A percentile compares a stretch with the other conserved stretches of the same genome.
phyloP scores from a whole-genome alignment of 2,329 filamentous ascomycete species.

The Pseudopyricularia javanii region DNA sequence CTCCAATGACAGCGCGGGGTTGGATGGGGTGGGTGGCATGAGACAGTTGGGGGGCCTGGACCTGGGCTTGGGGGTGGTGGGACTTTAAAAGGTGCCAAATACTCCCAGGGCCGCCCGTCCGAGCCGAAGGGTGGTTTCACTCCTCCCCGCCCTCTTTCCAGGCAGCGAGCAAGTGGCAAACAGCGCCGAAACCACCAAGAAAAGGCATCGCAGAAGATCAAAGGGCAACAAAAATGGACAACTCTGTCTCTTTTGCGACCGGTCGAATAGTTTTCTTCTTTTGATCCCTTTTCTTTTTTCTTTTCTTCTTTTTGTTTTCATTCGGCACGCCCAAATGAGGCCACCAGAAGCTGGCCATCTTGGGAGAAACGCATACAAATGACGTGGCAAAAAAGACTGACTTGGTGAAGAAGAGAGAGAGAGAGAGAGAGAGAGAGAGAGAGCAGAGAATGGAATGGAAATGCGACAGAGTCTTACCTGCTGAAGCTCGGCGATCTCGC shows the following conservation, averaged over 20 bases:
- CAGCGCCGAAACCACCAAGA: neutral
- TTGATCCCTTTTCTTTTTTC: neutral
- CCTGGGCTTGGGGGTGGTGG: constrained; percentile 8
- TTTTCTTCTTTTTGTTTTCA: neutral
- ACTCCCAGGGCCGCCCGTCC: constrained; percentile 5
- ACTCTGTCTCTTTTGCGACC: neutral
- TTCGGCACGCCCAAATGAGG: neutral
- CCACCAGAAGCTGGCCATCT: too few species aligned
- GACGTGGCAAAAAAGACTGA: neutral
- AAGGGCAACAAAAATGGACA: neutral
- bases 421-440: neutral
- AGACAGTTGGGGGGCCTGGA: constrained; percentile 12
- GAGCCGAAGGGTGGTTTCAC: constrained; percentile 8
- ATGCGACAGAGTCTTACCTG: constrained; percentile 48
- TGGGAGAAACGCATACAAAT: neutral
- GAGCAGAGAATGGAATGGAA: constrained; percentile 3
- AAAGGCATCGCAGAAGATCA: neutral
- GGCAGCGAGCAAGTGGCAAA: constrained; percentile 5
- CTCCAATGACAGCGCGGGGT: constrained; percentile 6
- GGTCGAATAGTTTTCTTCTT: neutral
- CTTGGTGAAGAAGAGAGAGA: neutral
- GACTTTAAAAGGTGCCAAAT: constrained; percentile 37
- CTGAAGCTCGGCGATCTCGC: constrained; percentile 75
- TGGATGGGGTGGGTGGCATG: constrained; percentile 5
- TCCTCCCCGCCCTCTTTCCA: constrained; percentile 2